Base-by-base conservation (phyloP, 2,329 filamentous ascomycete genomes). In the Emmonsia crescens region DNA sequence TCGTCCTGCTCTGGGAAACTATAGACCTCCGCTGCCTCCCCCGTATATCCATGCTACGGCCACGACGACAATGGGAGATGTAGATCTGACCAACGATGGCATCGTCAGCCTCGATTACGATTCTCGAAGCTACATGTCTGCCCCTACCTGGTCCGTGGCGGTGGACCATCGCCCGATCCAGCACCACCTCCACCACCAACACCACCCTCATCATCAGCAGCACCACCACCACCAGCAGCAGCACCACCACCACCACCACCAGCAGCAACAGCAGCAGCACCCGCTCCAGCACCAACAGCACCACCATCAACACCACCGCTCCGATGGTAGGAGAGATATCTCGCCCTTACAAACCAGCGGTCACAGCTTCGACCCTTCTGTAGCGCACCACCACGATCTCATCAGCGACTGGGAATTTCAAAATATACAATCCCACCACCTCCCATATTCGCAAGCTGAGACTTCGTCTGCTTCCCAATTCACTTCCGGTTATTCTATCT, bases 391-490 rank as follows among this genome's bases (percentile, higher is more conserved):
- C 66, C 72, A 75, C 54, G 75, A 71, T 62, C 65, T 78, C 68
- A 75, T 79, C 70, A 70, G 75, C 56, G 77, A 78, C 65, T 79
- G 77, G 77, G 74, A 77, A 64, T 76, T 76, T 62, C 75, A 78
- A 64, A 73, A 75, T 33, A 66, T 75, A 62, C 74, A 75, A 65
- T 68, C 69, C 36, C 64, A 76, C 60, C 68, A 75, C 60, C 72
- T 73, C 55, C 77, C 76, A 67, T 67, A 72, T 40, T 61, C 61
- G 12, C 65, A 74, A 51, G 84, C 83, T 68, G 83, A 86, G 64
- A 77, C 80, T 46, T 77, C 82, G 5, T 74, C 86, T 64, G 79
- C 85, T 59, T 70, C 74, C 70, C 83, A 82, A 70, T 78, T 81
- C 63, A 81, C 78, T 61, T 75, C 82, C 40, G 79, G 86, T 62